A percentile compares a stretch with the other conserved stretches of the same genome.
Evolutionary conservation across 2,329 filamentous ascomycete genomes (phyloP).

Genomic region (Lasiodiplodia sp.): DNA sequence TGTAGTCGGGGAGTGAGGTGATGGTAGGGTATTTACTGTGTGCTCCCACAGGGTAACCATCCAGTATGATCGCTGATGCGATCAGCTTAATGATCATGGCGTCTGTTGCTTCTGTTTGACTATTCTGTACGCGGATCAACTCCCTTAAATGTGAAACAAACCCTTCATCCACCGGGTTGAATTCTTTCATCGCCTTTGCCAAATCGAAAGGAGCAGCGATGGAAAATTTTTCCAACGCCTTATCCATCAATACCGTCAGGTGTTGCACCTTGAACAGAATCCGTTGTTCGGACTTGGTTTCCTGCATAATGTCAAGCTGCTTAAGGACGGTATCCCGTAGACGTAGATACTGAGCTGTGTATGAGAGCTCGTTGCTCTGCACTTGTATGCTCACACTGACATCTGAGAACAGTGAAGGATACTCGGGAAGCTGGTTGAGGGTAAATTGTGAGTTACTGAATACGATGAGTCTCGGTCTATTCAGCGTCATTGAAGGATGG

Average conservation of each 20-base stretch:
- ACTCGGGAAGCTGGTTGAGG: slow-evolving; percentile 28
- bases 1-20: not conserved
- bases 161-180: slow-evolving; percentile 24
- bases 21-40: slow-evolving; percentile 6
- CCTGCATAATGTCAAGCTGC: slow-evolving; percentile 25
- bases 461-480: slow-evolving; percentile 32
- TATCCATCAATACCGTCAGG: slow-evolving; percentile 6
- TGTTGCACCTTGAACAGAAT: slow-evolving; percentile 31
- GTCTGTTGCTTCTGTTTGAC: slow-evolving; percentile 29
- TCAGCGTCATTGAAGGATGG: slow-evolving; percentile 8
- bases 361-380: not conserved
- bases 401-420: slow-evolving; percentile 31
- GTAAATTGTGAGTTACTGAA: slow-evolving; percentile 22
- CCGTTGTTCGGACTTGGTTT: slow-evolving; percentile 11
- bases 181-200: slow-evolving; percentile 21
- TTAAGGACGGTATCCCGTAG: slow-evolving; percentile 30
- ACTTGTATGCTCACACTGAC: slow-evolving; percentile 28
- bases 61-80: slow-evolving; percentile 23
- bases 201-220: slow-evolving; percentile 27
- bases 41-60: slow-evolving; percentile 16
- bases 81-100: slow-evolving; percentile 28
- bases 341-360: not conserved
- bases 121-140: slow-evolving; percentile 30
- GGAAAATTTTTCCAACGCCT: slow-evolving; percentile 30
- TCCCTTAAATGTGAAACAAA: slow-evolving; percentile 29